A percentile compares a stretch with the other conserved stretches of the same genome.
Evolutionary conservation across 2,329 filamentous ascomycete species (phyloP).

Genomic region (Cercospora sp.): DNA sequence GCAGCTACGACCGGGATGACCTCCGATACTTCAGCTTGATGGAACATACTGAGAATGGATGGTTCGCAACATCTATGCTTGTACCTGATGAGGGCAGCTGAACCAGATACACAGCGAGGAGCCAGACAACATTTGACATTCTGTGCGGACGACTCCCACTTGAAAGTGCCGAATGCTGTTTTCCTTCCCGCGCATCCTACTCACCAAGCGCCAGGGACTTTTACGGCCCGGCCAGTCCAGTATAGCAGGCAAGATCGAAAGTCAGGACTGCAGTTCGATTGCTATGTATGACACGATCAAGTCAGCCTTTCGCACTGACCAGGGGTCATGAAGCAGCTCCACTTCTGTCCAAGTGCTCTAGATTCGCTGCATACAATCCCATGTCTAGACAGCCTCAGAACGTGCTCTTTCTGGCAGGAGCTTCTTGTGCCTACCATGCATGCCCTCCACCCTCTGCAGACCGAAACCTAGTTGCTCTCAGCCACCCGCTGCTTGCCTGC

Average conservation of each 20-base stretch:
- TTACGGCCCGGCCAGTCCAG: not conserved
- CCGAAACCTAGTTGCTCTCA: conserved; percentile 13
- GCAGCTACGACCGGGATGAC: not conserved
- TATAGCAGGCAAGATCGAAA: not conserved
- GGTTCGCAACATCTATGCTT: not conserved
- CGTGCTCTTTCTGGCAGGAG: not conserved
- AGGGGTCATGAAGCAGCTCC: not conserved
- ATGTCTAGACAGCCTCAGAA: not conserved
- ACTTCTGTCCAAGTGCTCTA: not conserved
- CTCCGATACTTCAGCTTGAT: not conserved
- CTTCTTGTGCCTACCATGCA: not conserved
- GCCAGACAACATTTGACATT: not conserved
- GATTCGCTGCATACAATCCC: not conserved
- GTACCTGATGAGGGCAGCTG: not conserved
- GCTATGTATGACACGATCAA: not conserved
- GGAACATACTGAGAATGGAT: not conserved
- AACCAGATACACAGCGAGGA: not conserved
- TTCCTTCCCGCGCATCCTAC: not conserved
- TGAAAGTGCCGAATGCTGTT: not conserved
- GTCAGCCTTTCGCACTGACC: not conserved
- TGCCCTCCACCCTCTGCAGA: conserved; percentile 1
- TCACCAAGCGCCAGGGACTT: not conserved
- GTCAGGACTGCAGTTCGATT: not conserved
- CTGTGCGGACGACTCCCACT: not conserved
- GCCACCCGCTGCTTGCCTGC: conserved; percentile 9